phyloP scores from a whole-genome alignment of 2,329 filamentous ascomycete species.

The Hyphodiscus sp. region DNA sequence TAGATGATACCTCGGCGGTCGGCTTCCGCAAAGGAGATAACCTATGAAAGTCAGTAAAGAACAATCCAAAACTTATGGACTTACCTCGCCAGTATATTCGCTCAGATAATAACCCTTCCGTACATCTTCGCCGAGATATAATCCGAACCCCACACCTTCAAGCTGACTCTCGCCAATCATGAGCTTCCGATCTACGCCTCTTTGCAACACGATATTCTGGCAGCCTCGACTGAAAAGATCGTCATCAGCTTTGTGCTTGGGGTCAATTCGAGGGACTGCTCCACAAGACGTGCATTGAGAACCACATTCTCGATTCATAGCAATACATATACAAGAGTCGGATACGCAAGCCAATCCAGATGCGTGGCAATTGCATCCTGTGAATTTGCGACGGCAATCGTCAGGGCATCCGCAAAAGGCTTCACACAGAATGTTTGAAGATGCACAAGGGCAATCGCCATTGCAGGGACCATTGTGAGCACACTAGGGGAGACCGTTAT shows the following conservation, averaged over 20 bases:
- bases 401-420: conserved; percentile 61
- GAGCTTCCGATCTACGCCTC: conserved; percentile 57
- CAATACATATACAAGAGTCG: conserved; percentile 63
- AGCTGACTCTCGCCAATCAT: conserved; percentile 66
- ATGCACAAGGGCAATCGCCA: conserved; percentile 56
- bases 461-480: conserved; percentile 62
- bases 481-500: conserved; percentile 43
- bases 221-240: conserved; percentile 53
- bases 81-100: conserved; percentile 72
- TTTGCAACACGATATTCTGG: conserved; percentile 66
- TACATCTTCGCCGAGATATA: conserved; percentile 50
- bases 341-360: conserved; percentile 52
- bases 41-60: conserved; percentile 32
- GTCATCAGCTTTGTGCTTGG: conserved; percentile 56
- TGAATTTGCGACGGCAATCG: conserved; percentile 58
- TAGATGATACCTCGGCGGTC: conserved; percentile 30
- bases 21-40: conserved; percentile 41
- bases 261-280: conserved; percentile 61
- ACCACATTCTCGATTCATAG: conserved; percentile 74
- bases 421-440: conserved; percentile 60
- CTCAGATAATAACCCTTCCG: conserved; percentile 63
- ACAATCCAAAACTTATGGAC: conserved; percentile 33
- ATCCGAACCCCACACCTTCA: conserved; percentile 62
- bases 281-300: conserved; percentile 68
- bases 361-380: conserved; percentile 57